These are phyloP conservation scores for Dictyostelium intermedium DNA, from an alignment of 78 protist genomes.

Conservation along the genomic window DNA sequence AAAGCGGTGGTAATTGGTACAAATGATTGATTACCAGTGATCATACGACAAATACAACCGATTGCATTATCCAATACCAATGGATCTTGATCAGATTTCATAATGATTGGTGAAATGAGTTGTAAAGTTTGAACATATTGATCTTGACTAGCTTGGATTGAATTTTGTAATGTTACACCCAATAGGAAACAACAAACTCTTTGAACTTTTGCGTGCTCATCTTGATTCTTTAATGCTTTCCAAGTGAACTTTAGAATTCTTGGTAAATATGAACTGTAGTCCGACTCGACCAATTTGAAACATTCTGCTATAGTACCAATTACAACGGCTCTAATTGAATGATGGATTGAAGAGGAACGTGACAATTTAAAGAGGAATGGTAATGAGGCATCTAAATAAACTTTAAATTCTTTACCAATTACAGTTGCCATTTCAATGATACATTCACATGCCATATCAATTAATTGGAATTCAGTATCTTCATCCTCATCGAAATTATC, in stretches of 20 bases:
- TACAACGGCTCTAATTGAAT: conserved; percentile 28
- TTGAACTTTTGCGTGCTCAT: conserved; percentile 29
- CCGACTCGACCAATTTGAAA: conserved; percentile 20
- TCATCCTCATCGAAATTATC: conserved; percentile 60
- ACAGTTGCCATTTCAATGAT: conserved; percentile 63
- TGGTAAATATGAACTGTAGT: neutral
- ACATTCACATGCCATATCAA: conserved; percentile 38
- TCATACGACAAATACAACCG: conserved; percentile 72
- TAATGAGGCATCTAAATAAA: conserved; percentile 16
- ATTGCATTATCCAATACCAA: conserved; percentile 46
- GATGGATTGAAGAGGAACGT: neutral
- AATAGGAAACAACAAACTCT: conserved; percentile 26
- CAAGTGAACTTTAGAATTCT: conserved; percentile 4
- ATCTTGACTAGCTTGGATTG: conserved; percentile 10
- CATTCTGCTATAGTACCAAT: conserved; percentile 64
- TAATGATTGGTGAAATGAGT: conserved; percentile 20
- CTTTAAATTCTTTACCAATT: conserved; percentile 18
- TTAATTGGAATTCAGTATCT: conserved; percentile 1
- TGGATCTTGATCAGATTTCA: neutral
- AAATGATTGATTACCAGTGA: neutral
- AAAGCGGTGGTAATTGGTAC: conserved; percentile 31
- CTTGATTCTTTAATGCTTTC: conserved; percentile 22
- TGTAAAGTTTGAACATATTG: conserved; percentile 22
- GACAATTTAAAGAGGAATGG: conserved; percentile 30
- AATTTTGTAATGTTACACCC: conserved; percentile 31